phyloP scores from a whole-genome alignment of 1,284 basidiomycete species.

The Kalmanozyma brasiliensis region DNA sequence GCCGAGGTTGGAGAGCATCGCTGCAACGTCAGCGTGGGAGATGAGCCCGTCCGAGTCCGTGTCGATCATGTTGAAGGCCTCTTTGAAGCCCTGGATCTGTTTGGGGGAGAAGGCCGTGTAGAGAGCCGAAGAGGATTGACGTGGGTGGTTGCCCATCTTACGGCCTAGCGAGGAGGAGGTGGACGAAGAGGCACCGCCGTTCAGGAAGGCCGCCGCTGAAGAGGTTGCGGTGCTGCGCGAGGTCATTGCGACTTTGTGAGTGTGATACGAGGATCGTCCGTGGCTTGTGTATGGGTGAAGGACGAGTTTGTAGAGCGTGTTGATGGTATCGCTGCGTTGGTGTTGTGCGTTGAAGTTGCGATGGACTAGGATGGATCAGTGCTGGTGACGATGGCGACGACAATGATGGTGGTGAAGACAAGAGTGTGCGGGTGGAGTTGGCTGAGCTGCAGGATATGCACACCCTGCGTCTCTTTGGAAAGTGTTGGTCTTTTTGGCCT shows the following conservation, averaged over 20 bases:
- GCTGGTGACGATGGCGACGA: too few relatives aligned
- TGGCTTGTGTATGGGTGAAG: too few relatives aligned
- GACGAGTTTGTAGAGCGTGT: not conserved
- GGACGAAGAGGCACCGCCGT: constrained; percentile 14
- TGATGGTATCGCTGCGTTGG: too few relatives aligned
- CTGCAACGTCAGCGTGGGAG: constrained; percentile 59
- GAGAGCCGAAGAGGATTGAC: constrained; percentile 56
- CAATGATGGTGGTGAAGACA: not conserved
- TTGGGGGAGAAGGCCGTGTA: constrained; percentile 62
- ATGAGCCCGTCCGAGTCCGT: constrained; percentile 68
- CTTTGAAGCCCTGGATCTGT: constrained; percentile 69
- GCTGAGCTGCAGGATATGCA: constrained; percentile 2
- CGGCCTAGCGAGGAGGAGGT: not conserved
- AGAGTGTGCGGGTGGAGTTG: not conserved
- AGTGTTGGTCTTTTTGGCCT: constrained; percentile 27
- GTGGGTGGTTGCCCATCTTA: constrained; percentile 52
- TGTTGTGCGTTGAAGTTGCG: too few relatives aligned
- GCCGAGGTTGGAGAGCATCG: constrained; percentile 65
- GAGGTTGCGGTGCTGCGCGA: constrained; percentile 26
- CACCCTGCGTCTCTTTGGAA: not conserved
- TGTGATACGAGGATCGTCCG: too few relatives aligned
- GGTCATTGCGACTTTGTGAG: constrained; percentile 13
- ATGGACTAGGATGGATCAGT: too few relatives aligned
- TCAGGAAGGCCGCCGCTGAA: constrained; percentile 44
- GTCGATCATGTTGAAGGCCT: constrained; percentile 69